phyloP scores from a whole-genome alignment of 305 asterid genomes.

The Caryopteris hybrid region DNA sequence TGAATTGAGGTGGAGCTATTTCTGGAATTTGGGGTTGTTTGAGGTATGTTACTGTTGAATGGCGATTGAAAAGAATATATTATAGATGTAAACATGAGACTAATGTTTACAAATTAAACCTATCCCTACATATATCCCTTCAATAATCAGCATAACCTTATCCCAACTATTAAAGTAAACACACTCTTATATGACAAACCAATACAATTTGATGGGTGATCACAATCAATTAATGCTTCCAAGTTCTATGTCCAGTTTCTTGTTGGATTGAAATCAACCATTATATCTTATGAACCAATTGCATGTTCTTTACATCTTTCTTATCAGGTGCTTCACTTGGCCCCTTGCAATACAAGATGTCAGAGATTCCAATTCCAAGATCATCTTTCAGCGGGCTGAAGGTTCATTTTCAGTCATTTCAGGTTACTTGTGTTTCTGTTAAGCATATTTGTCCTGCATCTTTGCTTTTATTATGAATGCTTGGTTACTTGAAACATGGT shows the following conservation, averaged over 20 bases:
- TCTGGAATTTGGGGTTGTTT: slow-evolving; percentile 16
- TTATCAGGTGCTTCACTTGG: slow-evolving; percentile 35
- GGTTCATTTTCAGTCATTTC: slow-evolving; percentile 22
- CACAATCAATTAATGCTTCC: background rate
- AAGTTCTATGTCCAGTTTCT: background rate
- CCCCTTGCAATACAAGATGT: slow-evolving; percentile 16
- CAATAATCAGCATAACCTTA: too few relatives aligned
- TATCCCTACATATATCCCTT: too few relatives aligned
- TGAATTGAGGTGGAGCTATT: slow-evolving; percentile 27
- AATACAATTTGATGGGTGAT: background rate
- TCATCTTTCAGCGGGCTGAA: slow-evolving; percentile 33
- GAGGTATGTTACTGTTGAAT: slow-evolving; percentile 52
- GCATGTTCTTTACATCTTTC: slow-evolving; percentile 4
- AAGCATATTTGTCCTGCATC: too few relatives aligned
- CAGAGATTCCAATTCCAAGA: slow-evolving; percentile 20
- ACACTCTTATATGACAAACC: background rate
- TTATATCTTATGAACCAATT: background rate
- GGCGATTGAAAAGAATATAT: slow-evolving; percentile 93
- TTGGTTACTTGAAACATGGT: too few relatives aligned
- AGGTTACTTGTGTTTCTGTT: too few relatives aligned
- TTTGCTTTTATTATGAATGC: too few relatives aligned
- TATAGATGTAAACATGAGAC: too few relatives aligned
- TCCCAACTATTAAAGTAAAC: too few relatives aligned
- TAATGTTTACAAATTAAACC: too few relatives aligned
- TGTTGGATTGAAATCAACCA: background rate